A percentile compares a stretch with the other conserved stretches of the same genome.
phyloP scores from a whole-genome alignment of 768 basidiomycete species.

The Russula abietina region DNA sequence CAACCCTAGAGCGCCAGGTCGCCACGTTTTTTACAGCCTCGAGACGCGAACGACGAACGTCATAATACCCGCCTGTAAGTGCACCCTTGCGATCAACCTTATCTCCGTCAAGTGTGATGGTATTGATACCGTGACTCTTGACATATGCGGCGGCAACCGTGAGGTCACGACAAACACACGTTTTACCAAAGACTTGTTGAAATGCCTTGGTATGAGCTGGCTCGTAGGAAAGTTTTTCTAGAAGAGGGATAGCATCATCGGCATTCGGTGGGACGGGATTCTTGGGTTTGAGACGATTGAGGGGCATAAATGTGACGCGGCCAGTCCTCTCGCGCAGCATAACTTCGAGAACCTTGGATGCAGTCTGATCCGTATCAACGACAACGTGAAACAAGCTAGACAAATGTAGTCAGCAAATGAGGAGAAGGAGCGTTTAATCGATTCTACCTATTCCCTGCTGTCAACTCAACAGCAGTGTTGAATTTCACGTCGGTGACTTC shows the following conservation, averaged over 20 bases:
- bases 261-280: slow-evolving; percentile 58
- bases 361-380: slow-evolving; percentile 94
- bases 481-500: slow-evolving; percentile 84
- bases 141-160: slow-evolving; percentile 91
- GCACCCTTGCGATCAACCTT: slow-evolving; percentile 96
- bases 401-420: background rate
- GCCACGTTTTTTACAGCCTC: slow-evolving; percentile 77
- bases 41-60: slow-evolving; percentile 81
- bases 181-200: slow-evolving; percentile 96
- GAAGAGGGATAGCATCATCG: slow-evolving; percentile 71
- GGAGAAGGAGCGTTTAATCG: slow-evolving; percentile 4
- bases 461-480: slow-evolving; percentile 89
- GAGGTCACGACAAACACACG: slow-evolving; percentile 90
- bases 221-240: slow-evolving; percentile 79
- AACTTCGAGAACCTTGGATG: slow-evolving; percentile 80
- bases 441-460: slow-evolving; percentile 84
- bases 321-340: slow-evolving; percentile 94
- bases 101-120: slow-evolving; percentile 96
- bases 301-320: slow-evolving; percentile 96
- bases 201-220: slow-evolving; percentile 71
- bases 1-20: slow-evolving; percentile 67
- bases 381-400: slow-evolving; percentile 92
- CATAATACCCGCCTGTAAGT: slow-evolving; percentile 93
- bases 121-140: slow-evolving; percentile 90
- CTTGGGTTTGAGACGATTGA: slow-evolving; percentile 88